These are phyloP conservation scores for Radiomyces spectabilis DNA, from an alignment of 192 early-diverging fungal genomes.

Conservation along the genomic window DNA sequence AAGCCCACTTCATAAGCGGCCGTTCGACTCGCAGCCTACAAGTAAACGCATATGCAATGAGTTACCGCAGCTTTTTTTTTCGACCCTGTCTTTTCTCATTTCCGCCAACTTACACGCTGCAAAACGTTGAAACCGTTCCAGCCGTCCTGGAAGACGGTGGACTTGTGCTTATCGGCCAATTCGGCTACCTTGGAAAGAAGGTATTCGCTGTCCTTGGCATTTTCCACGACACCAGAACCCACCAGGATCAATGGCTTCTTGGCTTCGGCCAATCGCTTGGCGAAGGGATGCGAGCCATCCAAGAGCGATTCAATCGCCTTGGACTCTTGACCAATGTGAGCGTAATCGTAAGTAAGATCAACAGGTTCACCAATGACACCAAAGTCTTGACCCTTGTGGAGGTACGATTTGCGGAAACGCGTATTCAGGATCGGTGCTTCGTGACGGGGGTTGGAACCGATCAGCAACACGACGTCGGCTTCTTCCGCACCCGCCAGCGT, in stretches of 20 bases:
- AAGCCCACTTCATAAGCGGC: conserved; percentile 92
- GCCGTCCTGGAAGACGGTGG: conserved; percentile 59
- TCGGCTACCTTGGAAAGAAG: conserved; percentile 71
- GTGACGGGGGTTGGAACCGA: conserved; percentile 94
- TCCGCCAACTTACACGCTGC: conserved; percentile 57
- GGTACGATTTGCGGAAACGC: conserved; percentile 89
- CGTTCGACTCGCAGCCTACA: conserved; percentile 72
- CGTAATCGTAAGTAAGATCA: conserved; percentile 88
- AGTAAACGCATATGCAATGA: neutral
- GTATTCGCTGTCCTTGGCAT: conserved; percentile 59
- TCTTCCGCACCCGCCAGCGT: conserved; percentile 85
- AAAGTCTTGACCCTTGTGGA: conserved; percentile 72
- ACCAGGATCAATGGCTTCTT: conserved; percentile 90
- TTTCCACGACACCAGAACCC: conserved; percentile 73
- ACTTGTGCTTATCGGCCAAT: conserved; percentile 60
- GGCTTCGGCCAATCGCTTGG: conserved; percentile 65
- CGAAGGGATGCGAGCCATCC: conserved; percentile 64
- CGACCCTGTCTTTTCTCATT: neutral
- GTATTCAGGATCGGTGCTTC: conserved; percentile 96
- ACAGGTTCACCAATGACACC: conserved; percentile 72
- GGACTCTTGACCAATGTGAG: conserved; percentile 66
- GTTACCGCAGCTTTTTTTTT: neutral
- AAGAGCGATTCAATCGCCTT: conserved; percentile 63
- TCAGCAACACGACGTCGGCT: conserved; percentile 84
- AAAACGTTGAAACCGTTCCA: conserved; percentile 93